A percentile compares a stretch with the other conserved stretches of the same genome.
phyloP scores from a whole-genome alignment of 1,139 yeast genomes.

The Saccharomyces hybrid region DNA sequence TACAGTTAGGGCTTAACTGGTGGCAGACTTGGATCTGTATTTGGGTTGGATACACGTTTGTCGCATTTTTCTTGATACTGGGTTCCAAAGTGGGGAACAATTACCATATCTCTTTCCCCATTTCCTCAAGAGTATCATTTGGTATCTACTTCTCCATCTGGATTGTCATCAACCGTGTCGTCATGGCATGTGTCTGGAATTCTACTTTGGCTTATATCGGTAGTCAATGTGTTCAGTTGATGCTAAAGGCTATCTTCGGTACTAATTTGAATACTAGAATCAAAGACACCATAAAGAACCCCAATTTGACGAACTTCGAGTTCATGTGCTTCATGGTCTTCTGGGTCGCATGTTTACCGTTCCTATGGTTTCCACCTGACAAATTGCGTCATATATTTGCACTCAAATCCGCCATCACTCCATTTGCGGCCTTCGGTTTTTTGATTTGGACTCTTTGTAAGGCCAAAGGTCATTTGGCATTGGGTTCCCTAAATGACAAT shows the following conservation, averaged over 20 bases:
- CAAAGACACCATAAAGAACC: slow-evolving; percentile 43
- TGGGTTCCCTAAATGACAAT: slow-evolving; percentile 35
- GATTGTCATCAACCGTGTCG: slow-evolving; percentile 73
- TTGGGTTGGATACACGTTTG: slow-evolving; percentile 63
- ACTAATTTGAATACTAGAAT: slow-evolving; percentile 43
- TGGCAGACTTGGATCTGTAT: slow-evolving; percentile 85
- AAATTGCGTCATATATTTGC: slow-evolving; percentile 72
- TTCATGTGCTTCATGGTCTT: slow-evolving; percentile 68
- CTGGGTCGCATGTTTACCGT: slow-evolving; percentile 69
- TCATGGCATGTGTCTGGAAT: slow-evolving; percentile 79
- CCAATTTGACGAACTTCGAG: slow-evolving; percentile 50
- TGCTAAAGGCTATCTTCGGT: slow-evolving; percentile 62
- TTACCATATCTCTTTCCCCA: slow-evolving; percentile 74
- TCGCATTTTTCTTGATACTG: slow-evolving; percentile 53
- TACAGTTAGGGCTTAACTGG: slow-evolving; percentile 66
- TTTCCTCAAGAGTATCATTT: slow-evolving; percentile 60
- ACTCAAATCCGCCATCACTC: slow-evolving; percentile 63
- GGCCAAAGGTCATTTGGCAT: slow-evolving; percentile 23
- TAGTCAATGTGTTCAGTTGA: slow-evolving; percentile 70
- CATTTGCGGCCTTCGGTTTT: slow-evolving; percentile 72
- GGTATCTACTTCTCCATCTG: slow-evolving; percentile 73
- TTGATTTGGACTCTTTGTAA: slow-evolving; percentile 67
- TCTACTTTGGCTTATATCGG: slow-evolving; percentile 78
- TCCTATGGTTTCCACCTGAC: slow-evolving; percentile 76
- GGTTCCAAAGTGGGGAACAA: slow-evolving; percentile 66